These are phyloP conservation scores for Phytophthora uliginosa DNA, from an alignment of 352 stramenopile species.

Conservation along the genomic window DNA sequence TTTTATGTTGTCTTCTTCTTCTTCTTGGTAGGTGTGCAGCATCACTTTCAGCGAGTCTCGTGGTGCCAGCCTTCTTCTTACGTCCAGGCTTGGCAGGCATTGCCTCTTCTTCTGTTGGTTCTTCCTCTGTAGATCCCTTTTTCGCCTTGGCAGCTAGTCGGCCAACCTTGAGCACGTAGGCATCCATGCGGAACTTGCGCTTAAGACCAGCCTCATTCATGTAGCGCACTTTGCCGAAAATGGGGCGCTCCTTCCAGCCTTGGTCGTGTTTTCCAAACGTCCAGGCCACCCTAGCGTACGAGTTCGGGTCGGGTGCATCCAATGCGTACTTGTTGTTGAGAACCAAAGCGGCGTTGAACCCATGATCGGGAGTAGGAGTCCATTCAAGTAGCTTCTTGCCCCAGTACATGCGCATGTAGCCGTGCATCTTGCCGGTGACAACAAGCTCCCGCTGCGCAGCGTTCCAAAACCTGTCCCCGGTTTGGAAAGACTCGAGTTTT, in stretches of 20 bases:
- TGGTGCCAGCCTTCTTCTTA: slow-evolving; percentile 24
- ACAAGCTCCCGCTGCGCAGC: slow-evolving; percentile 97
- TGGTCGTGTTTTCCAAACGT: slow-evolving; percentile 97
- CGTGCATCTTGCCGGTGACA: slow-evolving; percentile 93
- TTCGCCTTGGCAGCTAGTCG: slow-evolving; percentile 35
- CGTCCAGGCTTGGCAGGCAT: slow-evolving; percentile 12
- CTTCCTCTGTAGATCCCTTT: slow-evolving; percentile 4
- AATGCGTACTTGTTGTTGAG: slow-evolving; percentile 99
- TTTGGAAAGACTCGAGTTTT: slow-evolving; percentile 94
- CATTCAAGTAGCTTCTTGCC: slow-evolving; percentile 99
- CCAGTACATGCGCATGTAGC: slow-evolving; percentile 99
- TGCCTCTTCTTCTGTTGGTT: slow-evolving; percentile 12
- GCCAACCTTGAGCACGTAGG: slow-evolving; percentile 75
- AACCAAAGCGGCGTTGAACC: slow-evolving; percentile 93
- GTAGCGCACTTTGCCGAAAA: slow-evolving; percentile 99
- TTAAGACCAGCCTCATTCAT: slow-evolving; percentile 99
- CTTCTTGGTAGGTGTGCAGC: slow-evolving; percentile 31
- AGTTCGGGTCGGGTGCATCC: slow-evolving; percentile 98
- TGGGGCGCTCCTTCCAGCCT: slow-evolving; percentile 95
- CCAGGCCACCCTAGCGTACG: slow-evolving; percentile 87
- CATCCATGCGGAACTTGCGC: slow-evolving; percentile 98
- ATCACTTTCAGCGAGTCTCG: slow-evolving; percentile 17
- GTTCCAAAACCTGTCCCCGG: slow-evolving; percentile 99
- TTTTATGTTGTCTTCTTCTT: slow-evolving; percentile 34
- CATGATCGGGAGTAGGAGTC: slow-evolving; percentile 93